These are phyloP conservation scores for Eucalyptus coolabah DNA, from an alignment of 345 rosid genomes.

Conservation along the genomic window DNA sequence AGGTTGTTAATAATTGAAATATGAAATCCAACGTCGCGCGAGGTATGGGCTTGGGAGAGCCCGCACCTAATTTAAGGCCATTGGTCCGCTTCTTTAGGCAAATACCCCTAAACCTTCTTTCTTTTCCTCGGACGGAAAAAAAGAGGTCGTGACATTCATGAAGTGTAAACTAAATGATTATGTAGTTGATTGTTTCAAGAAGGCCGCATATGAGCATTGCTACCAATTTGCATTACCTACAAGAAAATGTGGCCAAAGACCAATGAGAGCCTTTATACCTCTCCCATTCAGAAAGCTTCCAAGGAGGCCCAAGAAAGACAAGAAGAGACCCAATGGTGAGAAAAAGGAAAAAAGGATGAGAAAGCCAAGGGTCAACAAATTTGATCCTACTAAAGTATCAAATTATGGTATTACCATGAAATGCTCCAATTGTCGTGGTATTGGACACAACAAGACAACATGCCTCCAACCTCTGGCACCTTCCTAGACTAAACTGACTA, in stretches of 20 bases:
- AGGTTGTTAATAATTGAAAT: too few relatives aligned
- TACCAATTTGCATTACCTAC: neutral
- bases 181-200: neutral
- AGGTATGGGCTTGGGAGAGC: too few relatives aligned
- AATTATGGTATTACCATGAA: neutral
- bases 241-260: neutral
- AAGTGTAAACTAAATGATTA: neutral
- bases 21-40: too few relatives aligned
- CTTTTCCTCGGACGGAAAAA: too few relatives aligned
- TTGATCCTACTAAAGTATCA: neutral
- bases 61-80: too few relatives aligned
- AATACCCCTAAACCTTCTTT: too few relatives aligned
- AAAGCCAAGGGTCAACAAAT: neutral
- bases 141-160: neutral
- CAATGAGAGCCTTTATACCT: neutral
- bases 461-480: neutral
- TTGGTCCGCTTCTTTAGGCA: too few relatives aligned
- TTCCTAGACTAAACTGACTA: rapidly evolving
- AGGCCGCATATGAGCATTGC: neutral
- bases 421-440: neutral
- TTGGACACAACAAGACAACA: neutral
- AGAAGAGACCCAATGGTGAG: neutral
- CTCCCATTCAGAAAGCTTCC: neutral
- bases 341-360: neutral
- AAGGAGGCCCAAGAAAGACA: neutral